These are phyloP conservation scores for Ogataea paraovalis DNA, from an alignment of 805 yeast genomes.

Conservation along the genomic window DNA sequence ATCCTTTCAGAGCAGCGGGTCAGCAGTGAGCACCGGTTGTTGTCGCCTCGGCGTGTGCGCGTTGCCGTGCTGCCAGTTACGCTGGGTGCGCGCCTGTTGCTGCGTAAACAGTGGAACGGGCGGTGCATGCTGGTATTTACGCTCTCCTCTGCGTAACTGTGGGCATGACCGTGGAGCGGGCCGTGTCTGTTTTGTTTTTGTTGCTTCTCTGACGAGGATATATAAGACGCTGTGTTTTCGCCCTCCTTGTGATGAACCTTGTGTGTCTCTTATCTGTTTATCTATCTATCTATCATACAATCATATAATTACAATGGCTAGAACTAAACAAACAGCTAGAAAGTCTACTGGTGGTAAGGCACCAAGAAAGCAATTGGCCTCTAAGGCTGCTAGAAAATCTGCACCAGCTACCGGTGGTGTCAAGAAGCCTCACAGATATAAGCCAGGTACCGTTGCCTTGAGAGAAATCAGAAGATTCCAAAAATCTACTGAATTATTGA, in stretches of 20 bases:
- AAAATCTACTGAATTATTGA: conserved; percentile 89
- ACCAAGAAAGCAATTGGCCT: conserved; percentile 90
- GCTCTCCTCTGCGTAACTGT: background rate
- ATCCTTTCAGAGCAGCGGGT: background rate
- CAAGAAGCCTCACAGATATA: conserved; percentile 92
- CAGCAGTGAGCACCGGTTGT: background rate
- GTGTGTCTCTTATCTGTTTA: no score
- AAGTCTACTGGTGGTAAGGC: conserved; percentile 95
- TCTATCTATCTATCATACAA: conserved; percentile 11
- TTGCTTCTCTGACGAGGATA: no score
- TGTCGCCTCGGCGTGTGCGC: no score
- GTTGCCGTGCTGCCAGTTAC: no score
- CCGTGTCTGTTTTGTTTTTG: no score
- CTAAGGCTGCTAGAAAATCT: conserved; percentile 90
- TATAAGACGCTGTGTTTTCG: no score
- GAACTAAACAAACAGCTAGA: conserved; percentile 94
- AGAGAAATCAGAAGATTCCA: conserved; percentile 98
- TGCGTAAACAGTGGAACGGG: background rate
- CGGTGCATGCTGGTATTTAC: background rate
- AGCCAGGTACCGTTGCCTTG: conserved; percentile 95
- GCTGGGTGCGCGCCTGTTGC: background rate
- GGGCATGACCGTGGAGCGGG: background rate
- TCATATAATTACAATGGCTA: conserved; percentile 54
- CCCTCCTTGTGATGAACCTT: no score
- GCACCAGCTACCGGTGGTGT: conserved; percentile 93